A percentile compares a stretch with the other conserved stretches of the same genome.
Conservation (phyloP, 306 rosid genomes). For the Hippophae gyantsensis region DNA sequence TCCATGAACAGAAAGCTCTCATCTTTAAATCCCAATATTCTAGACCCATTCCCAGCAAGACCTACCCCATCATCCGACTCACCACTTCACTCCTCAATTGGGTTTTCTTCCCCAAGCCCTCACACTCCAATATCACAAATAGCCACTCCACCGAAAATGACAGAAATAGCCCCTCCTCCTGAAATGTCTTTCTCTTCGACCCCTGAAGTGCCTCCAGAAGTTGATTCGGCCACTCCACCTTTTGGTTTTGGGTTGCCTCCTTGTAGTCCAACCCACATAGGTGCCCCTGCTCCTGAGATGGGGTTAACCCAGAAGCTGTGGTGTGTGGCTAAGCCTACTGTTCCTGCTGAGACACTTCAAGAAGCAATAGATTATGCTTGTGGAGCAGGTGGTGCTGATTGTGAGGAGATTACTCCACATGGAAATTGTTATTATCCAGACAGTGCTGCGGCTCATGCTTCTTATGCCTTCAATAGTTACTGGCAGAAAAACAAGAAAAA, state of each 20-base stretch:
- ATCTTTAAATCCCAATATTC: conserved; percentile 19
- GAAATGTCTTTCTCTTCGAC: conserved; percentile 10
- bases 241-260: conserved; percentile 45
- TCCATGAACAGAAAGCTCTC: conserved; percentile 46
- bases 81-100: conserved; percentile 40
- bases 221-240: conserved; percentile 52
- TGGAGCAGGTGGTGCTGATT: conserved; percentile 80
- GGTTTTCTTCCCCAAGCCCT: conserved; percentile 31
- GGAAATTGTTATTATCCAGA: conserved; percentile 69
- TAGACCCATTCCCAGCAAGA: conserved; percentile 35
- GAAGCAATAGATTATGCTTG: conserved; percentile 82
- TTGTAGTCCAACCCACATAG: conserved; percentile 40
- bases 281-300: conserved; percentile 41
- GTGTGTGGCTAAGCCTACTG: conserved; percentile 95
- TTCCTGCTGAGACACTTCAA: conserved; percentile 64
- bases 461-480: conserved; percentile 81
- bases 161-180: conserved; percentile 11
- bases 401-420: conserved; percentile 47
- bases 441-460: conserved; percentile 72
- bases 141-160: conserved; percentile 34
- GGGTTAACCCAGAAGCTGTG: conserved; percentile 46
- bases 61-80: conserved; percentile 59
- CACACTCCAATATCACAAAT: conserved; percentile 33
- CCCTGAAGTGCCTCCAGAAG: conserved; percentile 24
- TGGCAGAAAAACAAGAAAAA: conserved; percentile 89